phyloP scores from a whole-genome alignment of 2,329 filamentous ascomycete genomes.

The Aureobasidium sp. region DNA sequence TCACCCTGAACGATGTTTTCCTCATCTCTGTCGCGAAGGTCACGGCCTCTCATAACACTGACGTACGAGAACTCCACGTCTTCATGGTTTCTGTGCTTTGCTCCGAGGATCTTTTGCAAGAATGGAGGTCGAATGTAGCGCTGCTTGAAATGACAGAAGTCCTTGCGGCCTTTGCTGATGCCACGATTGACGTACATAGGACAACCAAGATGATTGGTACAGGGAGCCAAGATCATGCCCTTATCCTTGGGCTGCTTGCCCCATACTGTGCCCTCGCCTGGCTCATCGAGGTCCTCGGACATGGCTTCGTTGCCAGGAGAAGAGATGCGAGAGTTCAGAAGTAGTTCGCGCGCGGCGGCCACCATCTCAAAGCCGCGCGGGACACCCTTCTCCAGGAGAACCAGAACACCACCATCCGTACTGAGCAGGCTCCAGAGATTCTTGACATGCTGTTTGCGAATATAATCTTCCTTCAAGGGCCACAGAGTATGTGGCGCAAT shows the following conservation, averaged over 20 bases:
- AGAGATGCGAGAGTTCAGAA: slow-evolving; percentile 69
- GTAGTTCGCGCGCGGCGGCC: slow-evolving; percentile 70
- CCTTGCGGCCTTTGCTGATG: slow-evolving; percentile 65
- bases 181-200: slow-evolving; percentile 75
- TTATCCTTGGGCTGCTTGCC: slow-evolving; percentile 41
- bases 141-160: slow-evolving; percentile 87
- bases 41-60: slow-evolving; percentile 70
- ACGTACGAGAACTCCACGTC: slow-evolving; percentile 89
- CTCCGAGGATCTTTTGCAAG: slow-evolving; percentile 67
- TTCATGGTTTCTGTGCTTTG: slow-evolving; percentile 70
- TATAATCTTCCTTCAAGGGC: slow-evolving; percentile 64
- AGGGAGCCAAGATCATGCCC: slow-evolving; percentile 59
- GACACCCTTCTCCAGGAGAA: slow-evolving; percentile 85
- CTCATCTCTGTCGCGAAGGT: slow-evolving; percentile 40
- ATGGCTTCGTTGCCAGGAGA: slow-evolving; percentile 48
- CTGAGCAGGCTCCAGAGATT: slow-evolving; percentile 86
- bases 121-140: slow-evolving; percentile 79
- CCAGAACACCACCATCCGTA: slow-evolving; percentile 75
- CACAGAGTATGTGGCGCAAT: slow-evolving; percentile 82
- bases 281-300: slow-evolving; percentile 16
- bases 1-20: slow-evolving; percentile 42
- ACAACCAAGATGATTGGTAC: slow-evolving; percentile 81
- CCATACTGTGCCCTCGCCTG: slow-evolving; percentile 20
- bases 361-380: slow-evolving; percentile 89
- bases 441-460: slow-evolving; percentile 71